Evolutionary conservation across 805 yeast genomes (phyloP).

Genomic region (Hanseniaspora clermontiae): DNA sequence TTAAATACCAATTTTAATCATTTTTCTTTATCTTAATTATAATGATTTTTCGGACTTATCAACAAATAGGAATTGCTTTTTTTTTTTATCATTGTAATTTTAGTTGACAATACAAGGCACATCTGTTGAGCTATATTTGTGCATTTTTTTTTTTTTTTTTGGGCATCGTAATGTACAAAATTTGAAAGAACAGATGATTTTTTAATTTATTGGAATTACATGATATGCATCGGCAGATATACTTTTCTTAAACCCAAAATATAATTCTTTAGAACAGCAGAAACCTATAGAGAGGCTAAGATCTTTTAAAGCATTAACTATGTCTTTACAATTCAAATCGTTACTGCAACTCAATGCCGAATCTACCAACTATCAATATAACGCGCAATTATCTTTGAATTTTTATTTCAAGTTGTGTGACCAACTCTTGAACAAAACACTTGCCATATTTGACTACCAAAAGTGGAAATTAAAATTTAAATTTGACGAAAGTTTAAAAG

Average conservation of each 20-base stretch:
- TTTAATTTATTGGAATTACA: no score
- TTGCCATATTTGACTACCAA: slow-evolving; percentile 19
- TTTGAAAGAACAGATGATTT: background rate
- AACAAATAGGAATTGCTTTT: background rate
- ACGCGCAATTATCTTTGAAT: slow-evolving; percentile 37
- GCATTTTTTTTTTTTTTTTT: background rate
- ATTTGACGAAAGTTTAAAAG: background rate
- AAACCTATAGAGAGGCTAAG: no score
- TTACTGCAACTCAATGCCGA: slow-evolving; percentile 28
- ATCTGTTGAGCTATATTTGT: background rate
- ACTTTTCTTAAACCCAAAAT: no score
- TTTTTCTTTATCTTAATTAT: background rate
- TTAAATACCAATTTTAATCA: background rate
- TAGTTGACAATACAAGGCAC: background rate
- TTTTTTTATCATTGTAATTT: background rate
- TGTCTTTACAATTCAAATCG: slow-evolving; percentile 2
- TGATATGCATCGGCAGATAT: no score
- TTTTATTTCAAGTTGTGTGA: slow-evolving; percentile 44
- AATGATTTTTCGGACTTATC: background rate
- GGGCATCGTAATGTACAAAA: background rate
- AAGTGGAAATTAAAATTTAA: slow-evolving; percentile 7
- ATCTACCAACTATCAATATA: slow-evolving; percentile 44
- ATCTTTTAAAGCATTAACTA: background rate
- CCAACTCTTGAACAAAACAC: slow-evolving; percentile 35
- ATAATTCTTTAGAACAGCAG: no score